These are phyloP conservation scores for Metarhizium anisopliae DNA, from an alignment of 2,329 filamentous ascomycete genomes.

Conservation along the genomic window DNA sequence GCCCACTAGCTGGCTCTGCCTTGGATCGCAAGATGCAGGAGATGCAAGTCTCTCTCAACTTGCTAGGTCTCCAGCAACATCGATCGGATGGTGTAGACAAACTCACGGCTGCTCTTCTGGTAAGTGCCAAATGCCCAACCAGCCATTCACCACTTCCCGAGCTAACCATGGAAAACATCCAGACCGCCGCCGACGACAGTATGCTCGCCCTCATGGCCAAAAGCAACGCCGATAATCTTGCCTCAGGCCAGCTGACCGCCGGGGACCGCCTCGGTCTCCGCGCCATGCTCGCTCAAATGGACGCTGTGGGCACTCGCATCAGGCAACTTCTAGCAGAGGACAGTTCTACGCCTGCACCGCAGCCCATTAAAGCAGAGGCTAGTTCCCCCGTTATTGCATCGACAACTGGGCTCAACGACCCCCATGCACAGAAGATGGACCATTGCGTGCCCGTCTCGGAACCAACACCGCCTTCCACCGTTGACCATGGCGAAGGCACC, in stretches of 20 bases:
- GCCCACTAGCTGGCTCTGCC: slow-evolving; percentile 24
- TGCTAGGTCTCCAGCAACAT: slow-evolving; percentile 47
- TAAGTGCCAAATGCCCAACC: slow-evolving; percentile 31
- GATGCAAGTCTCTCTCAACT: slow-evolving; percentile 57
- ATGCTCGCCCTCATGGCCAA: slow-evolving; percentile 42
- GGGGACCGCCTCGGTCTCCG: slow-evolving; percentile 37
- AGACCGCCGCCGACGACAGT: slow-evolving; percentile 36
- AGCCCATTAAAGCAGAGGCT: slow-evolving; percentile 13
- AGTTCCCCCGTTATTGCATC: slow-evolving; percentile 18
- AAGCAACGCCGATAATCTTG: slow-evolving; percentile 34
- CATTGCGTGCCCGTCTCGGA: slow-evolving; percentile 23
- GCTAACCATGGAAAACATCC: neutral
- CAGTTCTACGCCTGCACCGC: slow-evolving; percentile 10
- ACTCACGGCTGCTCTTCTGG: slow-evolving; percentile 53
- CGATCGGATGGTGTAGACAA: slow-evolving; percentile 39
- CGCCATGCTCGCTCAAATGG: slow-evolving; percentile 38
- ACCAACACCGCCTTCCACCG: slow-evolving; percentile 30
- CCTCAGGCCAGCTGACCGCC: slow-evolving; percentile 27
- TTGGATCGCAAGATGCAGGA: slow-evolving; percentile 43
- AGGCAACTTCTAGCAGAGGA: slow-evolving; percentile 28
- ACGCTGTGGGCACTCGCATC: slow-evolving; percentile 34
- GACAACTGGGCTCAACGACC: slow-evolving; percentile 6
- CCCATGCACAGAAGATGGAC: slow-evolving; percentile 20
- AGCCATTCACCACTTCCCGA: neutral
- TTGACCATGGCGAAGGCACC: slow-evolving; percentile 26